These are phyloP conservation scores for Mimosa pudica DNA, from an alignment of 306 rosid species.

Conservation along the genomic window DNA sequence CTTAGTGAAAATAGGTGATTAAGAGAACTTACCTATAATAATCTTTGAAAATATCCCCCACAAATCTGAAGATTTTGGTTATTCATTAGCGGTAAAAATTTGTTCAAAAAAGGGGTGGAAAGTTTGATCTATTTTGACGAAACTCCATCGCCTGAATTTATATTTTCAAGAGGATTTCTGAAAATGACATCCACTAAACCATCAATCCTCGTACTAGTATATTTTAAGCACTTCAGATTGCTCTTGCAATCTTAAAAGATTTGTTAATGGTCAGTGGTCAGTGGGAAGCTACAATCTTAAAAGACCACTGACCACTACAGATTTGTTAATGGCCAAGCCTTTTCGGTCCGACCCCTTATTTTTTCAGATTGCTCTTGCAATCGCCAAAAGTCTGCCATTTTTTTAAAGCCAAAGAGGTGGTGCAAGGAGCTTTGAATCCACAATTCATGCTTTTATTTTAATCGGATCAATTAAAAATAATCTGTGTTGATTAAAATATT, in stretches of 20 bases:
- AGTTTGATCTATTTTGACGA: neutral
- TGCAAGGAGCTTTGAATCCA: neutral
- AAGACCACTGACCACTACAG: neutral
- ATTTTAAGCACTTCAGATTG: neutral
- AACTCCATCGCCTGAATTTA: neutral
- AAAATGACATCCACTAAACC: neutral
- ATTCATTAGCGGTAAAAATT: no score
- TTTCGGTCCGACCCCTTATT: neutral
- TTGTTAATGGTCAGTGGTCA: no score
- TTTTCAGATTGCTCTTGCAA: neutral
- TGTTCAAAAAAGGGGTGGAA: neutral
- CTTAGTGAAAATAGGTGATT: neutral
- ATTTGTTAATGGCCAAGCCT: neutral
- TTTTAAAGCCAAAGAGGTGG: neutral
- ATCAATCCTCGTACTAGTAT: slow-evolving; percentile 1
- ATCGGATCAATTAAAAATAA: no score
- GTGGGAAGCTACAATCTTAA: neutral
- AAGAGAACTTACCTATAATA: neutral
- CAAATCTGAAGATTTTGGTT: no score
- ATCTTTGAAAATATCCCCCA: neutral
- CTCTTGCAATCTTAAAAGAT: no score
- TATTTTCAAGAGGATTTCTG: neutral
- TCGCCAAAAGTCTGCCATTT: neutral
- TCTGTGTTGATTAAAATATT: no score
- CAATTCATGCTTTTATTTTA: neutral